phyloP scores from a whole-genome alignment of 352 stramenopile genomes.

The Poterioochromonas sp. region DNA sequence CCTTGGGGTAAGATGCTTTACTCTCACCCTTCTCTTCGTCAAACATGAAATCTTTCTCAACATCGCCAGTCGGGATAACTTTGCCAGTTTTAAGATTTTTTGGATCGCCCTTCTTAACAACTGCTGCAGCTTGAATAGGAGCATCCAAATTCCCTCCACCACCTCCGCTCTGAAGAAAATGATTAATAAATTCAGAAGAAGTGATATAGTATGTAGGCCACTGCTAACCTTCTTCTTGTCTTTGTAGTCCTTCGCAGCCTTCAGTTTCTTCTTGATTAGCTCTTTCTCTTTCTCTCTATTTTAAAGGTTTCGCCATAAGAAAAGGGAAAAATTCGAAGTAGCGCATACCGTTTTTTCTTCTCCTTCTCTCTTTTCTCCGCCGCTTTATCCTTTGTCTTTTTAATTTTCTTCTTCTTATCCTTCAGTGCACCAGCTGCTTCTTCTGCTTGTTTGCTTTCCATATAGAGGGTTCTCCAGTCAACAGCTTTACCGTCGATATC shows the following conservation, averaged over 20 bases:
- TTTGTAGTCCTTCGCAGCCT: slow-evolving; percentile 36
- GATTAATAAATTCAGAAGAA: too few relatives aligned
- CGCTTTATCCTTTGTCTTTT: slow-evolving; percentile 43
- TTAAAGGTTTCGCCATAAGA: slow-evolving; percentile 33
- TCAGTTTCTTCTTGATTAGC: slow-evolving; percentile 36
- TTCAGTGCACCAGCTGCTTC: slow-evolving; percentile 46
- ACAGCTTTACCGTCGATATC: slow-evolving; percentile 49
- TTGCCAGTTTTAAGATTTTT: too few relatives aligned
- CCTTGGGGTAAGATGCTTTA: neutral
- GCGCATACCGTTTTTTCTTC: slow-evolving; percentile 38
- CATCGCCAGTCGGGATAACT: neutral
- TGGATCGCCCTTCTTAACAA: too few relatives aligned
- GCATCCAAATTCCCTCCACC: too few relatives aligned
- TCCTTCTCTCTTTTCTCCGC: slow-evolving; percentile 42
- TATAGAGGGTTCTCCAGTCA: slow-evolving; percentile 65
- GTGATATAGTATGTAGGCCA: too few relatives aligned
- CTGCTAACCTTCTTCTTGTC: slow-evolving; percentile 49
- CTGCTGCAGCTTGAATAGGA: too few relatives aligned
- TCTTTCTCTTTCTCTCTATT: slow-evolving; percentile 40
- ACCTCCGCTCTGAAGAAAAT: too few relatives aligned
- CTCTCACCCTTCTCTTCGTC: neutral
- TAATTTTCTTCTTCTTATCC: slow-evolving; percentile 55
- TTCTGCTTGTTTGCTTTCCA: slow-evolving; percentile 48
- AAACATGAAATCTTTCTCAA: neutral
- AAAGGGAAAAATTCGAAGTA: too few relatives aligned